A percentile compares a stretch with the other conserved stretches of the same genome.
phyloP scores from a whole-genome alignment of 345 rosid species.

The Ceriops tagal region DNA sequence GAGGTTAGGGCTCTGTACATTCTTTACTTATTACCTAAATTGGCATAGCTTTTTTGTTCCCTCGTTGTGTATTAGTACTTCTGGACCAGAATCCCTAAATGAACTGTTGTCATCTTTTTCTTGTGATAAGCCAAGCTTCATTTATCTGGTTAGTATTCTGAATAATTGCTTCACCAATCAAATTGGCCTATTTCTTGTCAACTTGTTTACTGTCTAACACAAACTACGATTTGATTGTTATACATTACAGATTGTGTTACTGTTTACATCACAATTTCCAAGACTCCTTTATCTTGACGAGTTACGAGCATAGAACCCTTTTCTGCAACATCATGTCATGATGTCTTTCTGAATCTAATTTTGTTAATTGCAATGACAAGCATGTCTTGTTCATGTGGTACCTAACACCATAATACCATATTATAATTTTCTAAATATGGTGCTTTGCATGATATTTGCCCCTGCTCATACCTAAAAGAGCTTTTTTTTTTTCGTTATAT shows the following conservation, averaged over 20 bases:
- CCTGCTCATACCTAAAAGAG: too few relatives aligned
- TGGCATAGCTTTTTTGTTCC: background rate
- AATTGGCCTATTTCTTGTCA: background rate
- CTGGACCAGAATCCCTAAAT: background rate
- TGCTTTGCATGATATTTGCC: too few relatives aligned
- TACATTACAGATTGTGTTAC: background rate
- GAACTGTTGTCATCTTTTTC: background rate
- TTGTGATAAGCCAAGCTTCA: background rate
- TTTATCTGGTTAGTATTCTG: background rate
- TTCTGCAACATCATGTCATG: conserved; percentile 1
- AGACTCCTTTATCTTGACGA: background rate
- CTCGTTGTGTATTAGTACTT: background rate
- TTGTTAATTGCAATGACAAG: background rate
- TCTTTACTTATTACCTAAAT: background rate
- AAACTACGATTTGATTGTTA: too few relatives aligned
- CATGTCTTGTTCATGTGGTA: background rate
- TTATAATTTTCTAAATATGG: too few relatives aligned
- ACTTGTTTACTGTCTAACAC: too few relatives aligned
- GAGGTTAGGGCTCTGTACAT: background rate
- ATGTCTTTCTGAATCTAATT: background rate
- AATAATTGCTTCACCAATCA: too few relatives aligned
- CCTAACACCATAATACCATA: background rate
- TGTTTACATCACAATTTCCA: background rate
- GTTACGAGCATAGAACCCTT: background rate
- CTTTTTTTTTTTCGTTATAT: too few relatives aligned